phyloP scores from a whole-genome alignment of 2,329 filamentous ascomycete species.

The Raffaelea arxii region DNA sequence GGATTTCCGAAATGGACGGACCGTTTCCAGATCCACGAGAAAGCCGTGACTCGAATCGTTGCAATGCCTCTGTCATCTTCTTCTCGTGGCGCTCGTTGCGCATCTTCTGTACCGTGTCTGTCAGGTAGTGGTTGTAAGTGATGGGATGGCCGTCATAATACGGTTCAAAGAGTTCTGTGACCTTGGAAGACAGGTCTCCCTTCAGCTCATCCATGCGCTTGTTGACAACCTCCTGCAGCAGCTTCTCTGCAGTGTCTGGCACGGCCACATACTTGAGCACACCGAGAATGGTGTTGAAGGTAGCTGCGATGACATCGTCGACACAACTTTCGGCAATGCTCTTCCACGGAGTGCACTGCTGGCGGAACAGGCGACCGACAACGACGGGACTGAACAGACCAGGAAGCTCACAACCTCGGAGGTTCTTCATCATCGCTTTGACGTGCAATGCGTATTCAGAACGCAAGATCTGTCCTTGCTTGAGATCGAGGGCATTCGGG shows the following conservation, averaged over 20 bases:
- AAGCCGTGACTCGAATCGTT: too few relatives aligned
- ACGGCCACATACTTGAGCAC: conserved; percentile 14
- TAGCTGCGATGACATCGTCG: conserved; percentile 9
- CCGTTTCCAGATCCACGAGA: too few relatives aligned
- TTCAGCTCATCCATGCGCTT: conserved; percentile 13
- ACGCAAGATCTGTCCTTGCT: not conserved
- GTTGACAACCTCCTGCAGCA: conserved; percentile 11
- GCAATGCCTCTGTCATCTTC: not conserved
- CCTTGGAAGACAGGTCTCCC: conserved; percentile 13
- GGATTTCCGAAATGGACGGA: not conserved
- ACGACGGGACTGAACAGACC: conserved; percentile 24
- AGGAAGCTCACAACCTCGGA: conserved; percentile 21
- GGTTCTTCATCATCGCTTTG: conserved; percentile 16
- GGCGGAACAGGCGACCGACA: conserved; percentile 19
- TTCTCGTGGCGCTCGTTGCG: conserved; percentile 3
- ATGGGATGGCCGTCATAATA: conserved; percentile 23
- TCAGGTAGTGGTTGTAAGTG: conserved; percentile 27
- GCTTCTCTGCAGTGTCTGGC: conserved; percentile 11
- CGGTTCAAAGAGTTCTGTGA: conserved; percentile 18
- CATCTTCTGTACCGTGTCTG: conserved; percentile 22
- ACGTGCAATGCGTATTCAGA: conserved; percentile 13
- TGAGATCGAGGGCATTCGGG: not conserved
- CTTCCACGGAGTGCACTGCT: conserved; percentile 22
- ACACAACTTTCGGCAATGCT: conserved; percentile 11
- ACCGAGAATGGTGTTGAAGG: not conserved